These are phyloP conservation scores for Waltergamsia citrina DNA, from an alignment of 2,329 filamentous ascomycete genomes.

Conservation along the genomic window DNA sequence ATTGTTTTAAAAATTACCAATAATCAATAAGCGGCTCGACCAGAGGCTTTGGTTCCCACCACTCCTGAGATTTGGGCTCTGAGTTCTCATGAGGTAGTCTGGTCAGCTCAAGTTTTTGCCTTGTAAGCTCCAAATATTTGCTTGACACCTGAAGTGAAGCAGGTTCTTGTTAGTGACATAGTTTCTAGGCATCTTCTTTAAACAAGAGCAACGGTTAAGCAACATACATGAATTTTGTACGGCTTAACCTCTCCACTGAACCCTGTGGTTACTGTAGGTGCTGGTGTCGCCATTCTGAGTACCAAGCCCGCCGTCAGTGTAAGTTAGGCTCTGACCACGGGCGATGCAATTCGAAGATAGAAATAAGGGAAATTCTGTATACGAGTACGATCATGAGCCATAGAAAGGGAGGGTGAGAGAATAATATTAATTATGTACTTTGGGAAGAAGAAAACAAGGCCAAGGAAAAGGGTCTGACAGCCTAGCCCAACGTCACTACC, in stretches of 20 bases:
- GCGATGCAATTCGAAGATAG: background rate
- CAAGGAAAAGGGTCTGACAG: no score
- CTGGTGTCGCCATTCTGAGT: conserved; percentile 3
- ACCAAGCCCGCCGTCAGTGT: no score
- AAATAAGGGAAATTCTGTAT: background rate
- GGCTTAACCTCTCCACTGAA: conserved; percentile 36
- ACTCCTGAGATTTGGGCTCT: conserved; percentile 35
- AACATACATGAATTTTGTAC: conserved; percentile 48
- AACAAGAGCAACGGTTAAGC: conserved; percentile 15
- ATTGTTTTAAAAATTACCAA: conserved; percentile 33
- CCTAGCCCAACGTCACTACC: no score
- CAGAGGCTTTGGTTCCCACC: conserved; percentile 51
- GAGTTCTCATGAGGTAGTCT: conserved; percentile 51
- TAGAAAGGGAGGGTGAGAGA: no score
- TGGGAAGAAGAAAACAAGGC: no score
- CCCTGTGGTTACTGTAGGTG: conserved; percentile 8
- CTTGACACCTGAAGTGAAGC: conserved; percentile 44
- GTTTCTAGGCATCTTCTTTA: no score
- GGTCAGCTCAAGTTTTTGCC: conserved; percentile 57
- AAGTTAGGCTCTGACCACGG: no score
- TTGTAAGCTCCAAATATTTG: conserved; percentile 58
- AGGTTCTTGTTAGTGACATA: no score
- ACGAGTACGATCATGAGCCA: no score
- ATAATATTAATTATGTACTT: no score
- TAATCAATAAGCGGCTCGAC: conserved; percentile 58